phyloP scores from a whole-genome alignment of 2,329 filamentous ascomycete species.

The Pleomassaria siparia region DNA sequence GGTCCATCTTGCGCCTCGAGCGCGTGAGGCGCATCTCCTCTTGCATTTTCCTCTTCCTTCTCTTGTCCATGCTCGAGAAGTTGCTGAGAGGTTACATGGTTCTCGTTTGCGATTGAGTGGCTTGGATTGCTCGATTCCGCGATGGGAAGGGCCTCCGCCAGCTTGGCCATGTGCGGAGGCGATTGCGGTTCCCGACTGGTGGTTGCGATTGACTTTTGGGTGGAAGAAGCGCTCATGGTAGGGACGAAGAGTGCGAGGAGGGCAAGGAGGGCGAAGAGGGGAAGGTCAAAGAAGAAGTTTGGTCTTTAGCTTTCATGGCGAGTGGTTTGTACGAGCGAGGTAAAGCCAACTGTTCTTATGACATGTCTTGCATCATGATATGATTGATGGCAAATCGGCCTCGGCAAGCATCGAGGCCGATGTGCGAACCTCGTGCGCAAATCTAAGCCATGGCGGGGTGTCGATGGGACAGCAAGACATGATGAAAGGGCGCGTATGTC shows the following conservation, averaged over 20 bases:
- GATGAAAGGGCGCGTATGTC: neutral
- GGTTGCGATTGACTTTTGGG: neutral
- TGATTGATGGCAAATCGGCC: neutral
- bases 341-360: neutral
- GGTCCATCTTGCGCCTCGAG: constrained; percentile 24
- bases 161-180: constrained; percentile 6
- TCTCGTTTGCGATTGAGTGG: constrained; percentile 12
- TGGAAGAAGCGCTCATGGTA: constrained; percentile 1
- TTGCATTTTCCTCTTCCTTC: neutral
- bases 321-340: neutral
- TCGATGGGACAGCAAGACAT: neutral
- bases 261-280: too few relatives aligned
- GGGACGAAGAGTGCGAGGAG: neutral
- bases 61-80: neutral
- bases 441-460: neutral
- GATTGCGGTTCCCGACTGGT: neutral
- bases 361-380: neutral
- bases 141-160: constrained; percentile 12
- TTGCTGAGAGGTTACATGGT: neutral
- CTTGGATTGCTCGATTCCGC: constrained; percentile 21
- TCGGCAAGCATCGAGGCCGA: neutral
- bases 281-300: too few relatives aligned
- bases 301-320: neutral
- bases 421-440: too few relatives aligned
- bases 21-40: constrained; percentile 12